These are phyloP conservation scores for Plasmodium vivax DNA, from an alignment of 169 alveolate species.

Conservation along the genomic window DNA sequence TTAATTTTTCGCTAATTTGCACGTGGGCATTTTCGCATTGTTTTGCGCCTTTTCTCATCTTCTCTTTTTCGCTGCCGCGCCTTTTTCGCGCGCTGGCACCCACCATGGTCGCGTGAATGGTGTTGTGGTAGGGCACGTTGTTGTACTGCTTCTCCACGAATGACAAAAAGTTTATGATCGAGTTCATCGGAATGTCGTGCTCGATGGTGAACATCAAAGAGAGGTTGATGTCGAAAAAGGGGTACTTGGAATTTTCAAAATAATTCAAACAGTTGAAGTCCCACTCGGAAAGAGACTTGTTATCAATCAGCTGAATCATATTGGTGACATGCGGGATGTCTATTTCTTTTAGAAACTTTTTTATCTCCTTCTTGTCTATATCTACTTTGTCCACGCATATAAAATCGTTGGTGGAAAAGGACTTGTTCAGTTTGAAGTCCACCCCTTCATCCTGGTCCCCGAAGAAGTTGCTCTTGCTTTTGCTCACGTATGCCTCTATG, in stretches of 20 bases:
- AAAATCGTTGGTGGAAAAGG: constrained; percentile 32
- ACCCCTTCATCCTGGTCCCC: constrained; percentile 9
- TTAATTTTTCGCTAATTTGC: background rate
- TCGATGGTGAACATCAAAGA: constrained; percentile 42
- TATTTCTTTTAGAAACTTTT: constrained; percentile 51
- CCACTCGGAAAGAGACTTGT: constrained; percentile 77
- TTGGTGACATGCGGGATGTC: constrained; percentile 32
- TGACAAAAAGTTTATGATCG: constrained; percentile 66
- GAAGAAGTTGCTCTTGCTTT: constrained; percentile 25
- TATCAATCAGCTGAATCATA: constrained; percentile 46
- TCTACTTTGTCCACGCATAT: constrained; percentile 53
- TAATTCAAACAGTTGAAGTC: constrained; percentile 79
- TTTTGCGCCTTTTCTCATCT: background rate
- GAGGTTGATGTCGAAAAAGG: constrained; percentile 71
- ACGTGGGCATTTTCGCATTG: background rate
- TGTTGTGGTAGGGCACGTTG: constrained; percentile 83
- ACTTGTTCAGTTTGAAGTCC: constrained; percentile 22
- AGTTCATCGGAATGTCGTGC: constrained; percentile 34
- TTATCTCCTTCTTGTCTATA: constrained; percentile 58
- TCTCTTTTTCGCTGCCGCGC: background rate
- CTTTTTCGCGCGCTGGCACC: background rate
- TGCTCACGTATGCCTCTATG: constrained; percentile 73
- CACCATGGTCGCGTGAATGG: constrained; percentile 83
- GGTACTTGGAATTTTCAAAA: constrained; percentile 63
- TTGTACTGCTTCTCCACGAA: constrained; percentile 79